A percentile compares a stretch with the other conserved stretches of the same genome.
phyloP scores from a whole-genome alignment of 1,284 basidiomycete species.

The Pholiota adiposa region DNA sequence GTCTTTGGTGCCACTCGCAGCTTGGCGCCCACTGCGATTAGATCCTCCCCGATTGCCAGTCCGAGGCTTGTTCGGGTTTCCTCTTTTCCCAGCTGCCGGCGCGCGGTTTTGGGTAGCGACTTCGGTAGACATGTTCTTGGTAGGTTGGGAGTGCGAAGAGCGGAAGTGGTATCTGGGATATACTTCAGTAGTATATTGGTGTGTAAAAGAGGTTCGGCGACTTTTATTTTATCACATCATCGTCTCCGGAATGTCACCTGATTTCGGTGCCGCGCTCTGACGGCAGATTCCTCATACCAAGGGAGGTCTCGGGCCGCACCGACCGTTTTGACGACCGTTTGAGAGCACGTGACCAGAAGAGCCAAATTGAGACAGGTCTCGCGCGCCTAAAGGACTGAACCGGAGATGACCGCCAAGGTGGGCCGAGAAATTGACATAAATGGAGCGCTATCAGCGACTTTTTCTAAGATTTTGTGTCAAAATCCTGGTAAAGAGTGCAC shows the following conservation, averaged over 20 bases:
- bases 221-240: constrained; percentile 16
- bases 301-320: no score
- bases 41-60: constrained; percentile 33
- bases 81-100: constrained; percentile 24
- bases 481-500: no score
- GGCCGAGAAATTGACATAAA: no score
- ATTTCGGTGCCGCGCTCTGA: constrained; percentile 22
- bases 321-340: no score
- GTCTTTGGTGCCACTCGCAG: constrained; percentile 8
- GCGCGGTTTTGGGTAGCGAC: constrained; percentile 32
- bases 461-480: no score
- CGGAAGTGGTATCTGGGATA: background rate
- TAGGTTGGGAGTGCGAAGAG: background rate
- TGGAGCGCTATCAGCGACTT: no score
- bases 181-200: background rate
- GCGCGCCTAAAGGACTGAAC: no score
- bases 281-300: no score
- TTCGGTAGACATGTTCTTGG: constrained; percentile 35
- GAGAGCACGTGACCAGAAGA: no score
- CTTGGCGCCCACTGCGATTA: constrained; percentile 25
- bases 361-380: no score
- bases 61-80: constrained; percentile 23
- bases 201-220: constrained; percentile 1
- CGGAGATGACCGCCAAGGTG: no score
- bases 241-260: constrained; percentile 16